A percentile compares a stretch with the other conserved stretches of the same genome.
These are phyloP conservation scores for Castanopsis chinensis DNA, from an alignment of 306 rosid species.

Conservation along the genomic window DNA sequence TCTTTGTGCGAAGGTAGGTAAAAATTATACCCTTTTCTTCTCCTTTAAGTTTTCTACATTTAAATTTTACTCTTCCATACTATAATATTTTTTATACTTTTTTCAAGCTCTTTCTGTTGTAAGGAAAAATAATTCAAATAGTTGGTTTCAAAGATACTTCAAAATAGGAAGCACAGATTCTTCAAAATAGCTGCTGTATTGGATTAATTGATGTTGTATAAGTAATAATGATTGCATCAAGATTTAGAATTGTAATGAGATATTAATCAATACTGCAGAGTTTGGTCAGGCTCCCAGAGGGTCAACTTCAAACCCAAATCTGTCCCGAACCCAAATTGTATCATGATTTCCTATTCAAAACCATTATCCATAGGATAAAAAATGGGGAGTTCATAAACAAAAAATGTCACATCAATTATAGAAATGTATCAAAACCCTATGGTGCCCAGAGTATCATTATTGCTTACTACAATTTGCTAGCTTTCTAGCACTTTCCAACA, in stretches of 20 bases:
- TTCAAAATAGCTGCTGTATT: not conserved
- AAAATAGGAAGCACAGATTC: not conserved
- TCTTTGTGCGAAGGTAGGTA: constrained; percentile 83
- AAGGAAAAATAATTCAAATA: not conserved
- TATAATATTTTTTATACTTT: not conserved
- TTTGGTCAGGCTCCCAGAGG: too few relatives aligned
- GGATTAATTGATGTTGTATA: not conserved
- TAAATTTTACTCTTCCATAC: not conserved
- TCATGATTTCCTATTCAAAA: too few relatives aligned
- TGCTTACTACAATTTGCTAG: not conserved
- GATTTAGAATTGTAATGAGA: too few relatives aligned
- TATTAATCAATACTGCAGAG: too few relatives aligned
- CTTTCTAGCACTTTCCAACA: not conserved
- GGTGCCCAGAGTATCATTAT: not conserved
- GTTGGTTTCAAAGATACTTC: too few relatives aligned
- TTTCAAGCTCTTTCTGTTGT: not conserved
- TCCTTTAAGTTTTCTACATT: not conserved
- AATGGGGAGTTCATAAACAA: not conserved
- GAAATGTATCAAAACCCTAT: not conserved
- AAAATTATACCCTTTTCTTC: not conserved
- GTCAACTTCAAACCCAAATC: too few relatives aligned
- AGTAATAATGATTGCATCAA: too few relatives aligned
- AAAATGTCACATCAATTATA: not conserved
- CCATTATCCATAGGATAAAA: too few relatives aligned
- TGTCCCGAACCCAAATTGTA: too few relatives aligned